Conservation (phyloP, 2,329 filamentous ascomycete species). For the Calonectria ilicicola region DNA sequence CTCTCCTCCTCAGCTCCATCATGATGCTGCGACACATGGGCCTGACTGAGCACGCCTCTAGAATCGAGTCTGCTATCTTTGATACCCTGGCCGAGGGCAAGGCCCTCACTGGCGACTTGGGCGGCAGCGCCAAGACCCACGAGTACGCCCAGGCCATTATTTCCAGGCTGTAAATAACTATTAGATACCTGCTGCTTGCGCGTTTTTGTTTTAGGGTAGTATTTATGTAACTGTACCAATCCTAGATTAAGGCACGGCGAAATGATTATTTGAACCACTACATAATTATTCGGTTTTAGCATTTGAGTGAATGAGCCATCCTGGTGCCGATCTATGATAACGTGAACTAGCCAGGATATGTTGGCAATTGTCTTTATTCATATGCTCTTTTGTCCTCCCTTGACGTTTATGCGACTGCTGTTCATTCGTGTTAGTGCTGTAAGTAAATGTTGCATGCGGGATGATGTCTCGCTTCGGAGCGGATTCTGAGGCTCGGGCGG, state of each 20-base stretch:
- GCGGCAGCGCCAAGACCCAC: constrained; percentile 94
- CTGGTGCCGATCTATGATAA: too few species aligned
- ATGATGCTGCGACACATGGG: constrained; percentile 99
- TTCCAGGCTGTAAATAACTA: constrained; percentile 65
- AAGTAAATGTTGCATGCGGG: background rate
- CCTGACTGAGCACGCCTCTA: constrained; percentile 83
- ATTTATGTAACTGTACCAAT: constrained; percentile 47
- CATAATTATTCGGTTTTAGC: background rate
- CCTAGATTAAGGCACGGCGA: constrained; percentile 46
- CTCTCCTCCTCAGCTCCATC: constrained; percentile 93
- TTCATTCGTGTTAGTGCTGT: background rate
- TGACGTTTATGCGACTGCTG: background rate
- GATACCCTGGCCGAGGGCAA: constrained; percentile 96
- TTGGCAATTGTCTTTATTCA: background rate
- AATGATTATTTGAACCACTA: constrained; percentile 42
- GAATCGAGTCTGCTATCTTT: constrained; percentile 96
- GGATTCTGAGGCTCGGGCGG: background rate
- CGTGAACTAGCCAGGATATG: background rate
- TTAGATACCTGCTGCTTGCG: constrained; percentile 42
- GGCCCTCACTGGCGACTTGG: constrained; percentile 93
- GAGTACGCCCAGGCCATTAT: constrained; percentile 97
- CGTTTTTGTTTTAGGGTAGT: constrained; percentile 42
- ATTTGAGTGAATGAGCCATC: background rate
- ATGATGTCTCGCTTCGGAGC: background rate
- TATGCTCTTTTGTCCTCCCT: background rate